These are phyloP conservation scores for Barnettozyma salicaria DNA, from an alignment of 805 yeast species.

Conservation along the genomic window DNA sequence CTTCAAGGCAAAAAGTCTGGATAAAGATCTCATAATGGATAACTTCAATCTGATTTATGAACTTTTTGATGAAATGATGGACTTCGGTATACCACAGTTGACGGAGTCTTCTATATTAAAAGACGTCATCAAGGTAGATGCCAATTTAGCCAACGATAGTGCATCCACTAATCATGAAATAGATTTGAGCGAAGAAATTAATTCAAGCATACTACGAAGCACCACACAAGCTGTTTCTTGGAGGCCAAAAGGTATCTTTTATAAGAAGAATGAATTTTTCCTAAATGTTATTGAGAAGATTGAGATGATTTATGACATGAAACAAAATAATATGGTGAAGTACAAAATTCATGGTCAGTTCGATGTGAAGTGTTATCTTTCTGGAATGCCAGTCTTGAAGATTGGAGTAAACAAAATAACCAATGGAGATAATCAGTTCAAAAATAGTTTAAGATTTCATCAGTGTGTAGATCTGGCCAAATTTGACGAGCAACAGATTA, in stretches of 20 bases:
- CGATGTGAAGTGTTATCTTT: slow-evolving; percentile 64
- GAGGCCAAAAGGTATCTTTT: slow-evolving; percentile 88
- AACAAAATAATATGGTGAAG: slow-evolving; percentile 49
- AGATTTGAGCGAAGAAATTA: slow-evolving; percentile 31
- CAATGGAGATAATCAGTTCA: slow-evolving; percentile 25
- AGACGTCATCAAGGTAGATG: slow-evolving; percentile 66
- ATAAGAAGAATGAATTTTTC: slow-evolving; percentile 85
- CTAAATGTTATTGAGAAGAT: slow-evolving; percentile 77
- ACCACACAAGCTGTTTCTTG: slow-evolving; percentile 77
- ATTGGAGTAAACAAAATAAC: slow-evolving; percentile 67
- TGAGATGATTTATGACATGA: slow-evolving; percentile 57
- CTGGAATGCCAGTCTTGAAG: slow-evolving; percentile 85
- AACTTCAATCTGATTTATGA: slow-evolving; percentile 73
- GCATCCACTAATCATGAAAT: slow-evolving; percentile 14
- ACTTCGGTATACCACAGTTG: slow-evolving; percentile 79
- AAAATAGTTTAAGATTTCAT: slow-evolving; percentile 73
- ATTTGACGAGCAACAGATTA: slow-evolving; percentile 41
- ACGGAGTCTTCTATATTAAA: slow-evolving; percentile 73
- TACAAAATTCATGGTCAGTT: slow-evolving; percentile 70
- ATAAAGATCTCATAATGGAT: slow-evolving; percentile 59
- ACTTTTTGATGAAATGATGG: slow-evolving; percentile 76
- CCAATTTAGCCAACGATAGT: slow-evolving; percentile 30
- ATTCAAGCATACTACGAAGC: slow-evolving; percentile 69
- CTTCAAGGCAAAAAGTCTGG: slow-evolving; percentile 35
- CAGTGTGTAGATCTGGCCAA: slow-evolving; percentile 78